These are phyloP conservation scores for Trypanosoma melophagium DNA, from an alignment of 208 protist genomes.

Conservation along the genomic window DNA sequence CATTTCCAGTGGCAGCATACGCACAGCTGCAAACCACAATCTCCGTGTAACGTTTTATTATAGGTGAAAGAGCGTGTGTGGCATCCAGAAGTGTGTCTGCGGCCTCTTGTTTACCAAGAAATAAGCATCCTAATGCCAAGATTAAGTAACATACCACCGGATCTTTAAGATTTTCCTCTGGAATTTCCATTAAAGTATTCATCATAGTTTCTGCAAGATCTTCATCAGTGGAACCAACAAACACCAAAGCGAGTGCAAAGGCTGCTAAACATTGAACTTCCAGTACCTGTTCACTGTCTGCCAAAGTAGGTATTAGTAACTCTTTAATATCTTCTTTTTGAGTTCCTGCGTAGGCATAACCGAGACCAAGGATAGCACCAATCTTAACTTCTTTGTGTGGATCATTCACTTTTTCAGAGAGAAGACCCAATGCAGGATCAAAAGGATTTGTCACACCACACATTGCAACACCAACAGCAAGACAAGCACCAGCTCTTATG, in stretches of 20 bases:
- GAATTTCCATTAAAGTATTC: slow-evolving; percentile 89
- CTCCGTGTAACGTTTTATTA: slow-evolving; percentile 88
- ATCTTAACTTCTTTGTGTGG: slow-evolving; percentile 80
- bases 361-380: slow-evolving; percentile 94
- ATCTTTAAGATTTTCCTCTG: slow-evolving; percentile 59
- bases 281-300: slow-evolving; percentile 89
- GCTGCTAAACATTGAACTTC: slow-evolving; percentile 93
- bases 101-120: slow-evolving; percentile 92
- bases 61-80: slow-evolving; percentile 68
- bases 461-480: slow-evolving; percentile 91
- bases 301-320: slow-evolving; percentile 92
- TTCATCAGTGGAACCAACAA: slow-evolving; percentile 94
- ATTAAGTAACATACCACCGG: slow-evolving; percentile 89
- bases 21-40: slow-evolving; percentile 96
- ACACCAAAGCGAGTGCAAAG: slow-evolving; percentile 96
- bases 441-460: slow-evolving; percentile 88
- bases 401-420: slow-evolving; percentile 77
- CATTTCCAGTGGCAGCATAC: slow-evolving; percentile 98
- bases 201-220: slow-evolving; percentile 95
- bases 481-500: slow-evolving; percentile 96
- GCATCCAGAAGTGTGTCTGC: slow-evolving; percentile 94
- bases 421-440: slow-evolving; percentile 95
- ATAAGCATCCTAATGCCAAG: slow-evolving; percentile 95
- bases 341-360: slow-evolving; percentile 97
- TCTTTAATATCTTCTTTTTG: slow-evolving; percentile 94